Conservation (phyloP, 2,329 filamentous ascomycete species). For the Xylaria sp. region DNA sequence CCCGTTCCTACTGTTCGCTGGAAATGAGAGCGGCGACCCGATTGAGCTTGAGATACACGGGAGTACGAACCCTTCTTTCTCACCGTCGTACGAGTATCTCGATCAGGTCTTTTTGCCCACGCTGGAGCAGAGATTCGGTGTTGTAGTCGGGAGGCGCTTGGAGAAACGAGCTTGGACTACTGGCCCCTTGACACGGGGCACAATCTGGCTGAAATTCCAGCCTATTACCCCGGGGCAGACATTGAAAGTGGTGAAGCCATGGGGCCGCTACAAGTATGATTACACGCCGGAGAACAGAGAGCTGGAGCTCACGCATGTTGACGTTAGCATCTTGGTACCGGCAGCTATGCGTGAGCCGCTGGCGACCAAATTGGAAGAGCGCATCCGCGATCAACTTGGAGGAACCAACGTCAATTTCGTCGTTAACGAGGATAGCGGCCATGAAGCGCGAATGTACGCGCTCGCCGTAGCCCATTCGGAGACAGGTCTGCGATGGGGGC, state of each 20-base stretch:
- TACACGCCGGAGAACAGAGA: constrained; percentile 29
- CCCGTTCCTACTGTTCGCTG: constrained; percentile 62
- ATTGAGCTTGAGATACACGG: constrained; percentile 59
- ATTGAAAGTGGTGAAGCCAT: constrained; percentile 45
- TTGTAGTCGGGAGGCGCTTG: constrained; percentile 53
- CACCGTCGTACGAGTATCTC: constrained; percentile 65
- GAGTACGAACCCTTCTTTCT: constrained; percentile 64
- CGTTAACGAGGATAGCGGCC: constrained; percentile 56
- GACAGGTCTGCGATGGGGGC: constrained; percentile 53
- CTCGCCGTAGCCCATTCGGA: constrained; percentile 61
- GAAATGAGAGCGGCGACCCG: constrained; percentile 49
- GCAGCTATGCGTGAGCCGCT: constrained; percentile 49
- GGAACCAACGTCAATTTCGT: constrained; percentile 52
- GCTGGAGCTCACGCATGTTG: constrained; percentile 51
- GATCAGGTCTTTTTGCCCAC: constrained; percentile 65
- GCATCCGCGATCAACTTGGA: constrained; percentile 51
- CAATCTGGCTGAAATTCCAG: constrained; percentile 52
- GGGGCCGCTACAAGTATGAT: too few relatives aligned
- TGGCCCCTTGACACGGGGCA: constrained; percentile 50
- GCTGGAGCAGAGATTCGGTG: constrained; percentile 56
- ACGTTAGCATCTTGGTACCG: constrained; percentile 59
- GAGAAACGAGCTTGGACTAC: constrained; percentile 57
- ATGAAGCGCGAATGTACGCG: constrained; percentile 59
- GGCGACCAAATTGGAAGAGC: constrained; percentile 46
- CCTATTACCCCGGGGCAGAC: constrained; percentile 46